Conservation (phyloP, 345 rosid species). For the Melaleuca quinquenervia region DNA sequence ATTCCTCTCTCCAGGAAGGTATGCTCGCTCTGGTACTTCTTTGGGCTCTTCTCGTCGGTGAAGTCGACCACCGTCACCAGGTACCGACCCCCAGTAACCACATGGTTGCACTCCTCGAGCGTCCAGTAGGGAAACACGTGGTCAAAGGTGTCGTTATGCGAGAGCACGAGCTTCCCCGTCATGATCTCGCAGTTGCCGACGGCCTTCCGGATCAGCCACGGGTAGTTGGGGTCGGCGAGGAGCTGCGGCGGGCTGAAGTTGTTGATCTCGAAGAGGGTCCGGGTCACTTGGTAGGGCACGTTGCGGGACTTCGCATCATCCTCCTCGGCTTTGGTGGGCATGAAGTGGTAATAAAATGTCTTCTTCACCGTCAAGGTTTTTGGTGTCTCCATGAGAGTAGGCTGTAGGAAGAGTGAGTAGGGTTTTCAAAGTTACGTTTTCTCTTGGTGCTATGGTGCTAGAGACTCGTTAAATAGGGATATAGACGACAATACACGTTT, state of each 20-base stretch:
- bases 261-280: conserved; percentile 12
- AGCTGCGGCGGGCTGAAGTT: neutral
- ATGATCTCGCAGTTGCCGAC: conserved; percentile 5
- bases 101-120: conserved; percentile 4
- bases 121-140: conserved; percentile 20
- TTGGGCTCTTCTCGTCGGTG: conserved; percentile 15
- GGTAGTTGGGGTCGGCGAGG: conserved; percentile 2
- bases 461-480: neutral
- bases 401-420: neutral
- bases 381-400: neutral
- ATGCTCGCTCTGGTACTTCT: conserved; percentile 12
- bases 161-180: conserved; percentile 9
- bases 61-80: conserved; percentile 11
- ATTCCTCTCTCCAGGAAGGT: conserved; percentile 14
- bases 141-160: conserved; percentile 8
- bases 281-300: neutral
- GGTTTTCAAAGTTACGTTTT: neutral
- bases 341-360: conserved; percentile 12
- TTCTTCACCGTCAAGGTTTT: conserved; percentile 7
- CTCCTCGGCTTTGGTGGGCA: conserved; percentile 22
- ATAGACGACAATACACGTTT: neutral
- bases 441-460: neutral
- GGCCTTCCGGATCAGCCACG: conserved; percentile 19
- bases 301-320: conserved; percentile 6
- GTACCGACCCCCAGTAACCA: conserved; percentile 5